Percentiles rank a stretch among this genome's conserved stretches.
Evolutionary conservation across 192 early-diverging fungal genomes (phyloP).

Genomic region (Mortierella hygrophila): DNA sequence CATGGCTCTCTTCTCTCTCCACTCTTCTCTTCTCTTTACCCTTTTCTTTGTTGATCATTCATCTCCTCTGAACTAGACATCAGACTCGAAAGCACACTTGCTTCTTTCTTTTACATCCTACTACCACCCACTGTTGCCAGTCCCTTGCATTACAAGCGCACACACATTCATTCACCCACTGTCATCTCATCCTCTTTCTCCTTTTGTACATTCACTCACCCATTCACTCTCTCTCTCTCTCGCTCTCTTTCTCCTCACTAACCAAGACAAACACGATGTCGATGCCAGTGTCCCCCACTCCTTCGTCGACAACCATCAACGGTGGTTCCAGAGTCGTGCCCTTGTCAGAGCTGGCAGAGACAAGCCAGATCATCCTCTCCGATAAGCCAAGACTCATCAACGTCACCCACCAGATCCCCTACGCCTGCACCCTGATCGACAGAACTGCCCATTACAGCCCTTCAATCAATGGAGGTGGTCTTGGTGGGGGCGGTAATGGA

Average conservation of each 20-base stretch:
- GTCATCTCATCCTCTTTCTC: too few relatives aligned
- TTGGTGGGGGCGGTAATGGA: neutral
- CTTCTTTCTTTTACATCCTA: neutral
- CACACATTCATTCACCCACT: neutral
- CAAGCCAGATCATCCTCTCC: constrained; percentile 38
- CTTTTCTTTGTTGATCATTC: neutral
- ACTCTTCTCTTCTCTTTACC: neutral
- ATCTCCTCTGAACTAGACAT: neutral
- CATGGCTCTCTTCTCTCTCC: neutral
- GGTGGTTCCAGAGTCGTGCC: constrained; percentile 19
- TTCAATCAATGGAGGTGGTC: neutral
- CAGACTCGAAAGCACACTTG: too few relatives aligned
- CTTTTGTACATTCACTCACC: neutral
- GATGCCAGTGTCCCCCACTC: neutral
- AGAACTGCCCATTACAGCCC: neutral
- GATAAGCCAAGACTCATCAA: constrained; percentile 60
- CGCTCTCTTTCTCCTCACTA: neutral
- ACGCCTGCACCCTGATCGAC: constrained; percentile 37
- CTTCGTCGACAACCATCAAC: constrained; percentile 13
- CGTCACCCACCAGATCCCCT: constrained; percentile 70
- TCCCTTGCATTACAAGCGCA: neutral
- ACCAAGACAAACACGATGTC: constrained; percentile 3
- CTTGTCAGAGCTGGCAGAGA: constrained; percentile 45
- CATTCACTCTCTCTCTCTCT: neutral
- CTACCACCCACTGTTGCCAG: neutral